Evolutionary conservation across 2,329 filamentous ascomycete genomes (phyloP).

Genomic region (Didymella pinodella): DNA sequence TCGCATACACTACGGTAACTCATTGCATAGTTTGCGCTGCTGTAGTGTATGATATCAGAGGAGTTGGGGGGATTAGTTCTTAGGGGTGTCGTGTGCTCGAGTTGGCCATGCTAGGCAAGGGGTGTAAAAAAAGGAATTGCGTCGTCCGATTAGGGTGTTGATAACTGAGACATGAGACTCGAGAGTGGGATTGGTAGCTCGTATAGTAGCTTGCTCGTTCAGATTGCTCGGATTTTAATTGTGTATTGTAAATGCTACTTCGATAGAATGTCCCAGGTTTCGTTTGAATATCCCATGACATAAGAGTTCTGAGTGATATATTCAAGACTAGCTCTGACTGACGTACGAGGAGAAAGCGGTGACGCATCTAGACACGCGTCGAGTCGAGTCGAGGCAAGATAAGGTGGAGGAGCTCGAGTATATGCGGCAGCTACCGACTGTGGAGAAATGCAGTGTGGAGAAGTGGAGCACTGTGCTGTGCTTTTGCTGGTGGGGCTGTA

Average conservation of each 20-base stretch:
- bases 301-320: no score
- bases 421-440: constrained; percentile 2
- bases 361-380: not conserved
- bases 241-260: not conserved
- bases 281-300: not conserved
- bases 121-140: not conserved
- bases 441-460: not conserved
- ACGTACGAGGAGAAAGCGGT: not conserved
- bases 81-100: not conserved
- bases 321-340: not conserved
- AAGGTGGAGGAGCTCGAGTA: not conserved
- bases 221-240: not conserved
- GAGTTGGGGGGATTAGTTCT: not conserved
- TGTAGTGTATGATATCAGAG: not conserved
- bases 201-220: no score
- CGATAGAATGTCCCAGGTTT: not conserved
- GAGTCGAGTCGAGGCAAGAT: not conserved
- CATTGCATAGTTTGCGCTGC: not conserved
- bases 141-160: not conserved
- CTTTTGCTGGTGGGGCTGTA: not conserved
- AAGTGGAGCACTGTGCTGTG: no score
- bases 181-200: no score
- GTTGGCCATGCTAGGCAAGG: not conserved
- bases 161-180: no score
- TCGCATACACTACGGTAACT: not conserved